Evolutionary conservation across 1,139 yeast genomes (phyloP).

Genomic region (Geotrichum cucujoidarum): DNA sequence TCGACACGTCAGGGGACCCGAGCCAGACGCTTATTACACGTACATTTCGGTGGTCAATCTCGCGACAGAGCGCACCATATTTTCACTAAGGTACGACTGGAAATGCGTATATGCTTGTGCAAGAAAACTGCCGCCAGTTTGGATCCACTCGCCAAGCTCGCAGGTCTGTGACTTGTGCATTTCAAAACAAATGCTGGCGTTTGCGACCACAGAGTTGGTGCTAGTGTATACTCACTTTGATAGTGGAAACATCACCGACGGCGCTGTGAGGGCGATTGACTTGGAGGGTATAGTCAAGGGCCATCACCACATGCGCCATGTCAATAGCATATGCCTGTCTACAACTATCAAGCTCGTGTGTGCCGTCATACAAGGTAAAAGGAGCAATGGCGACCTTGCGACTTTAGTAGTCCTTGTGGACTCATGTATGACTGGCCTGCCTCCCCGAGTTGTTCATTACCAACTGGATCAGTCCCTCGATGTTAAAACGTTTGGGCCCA

Average conservation of each 20-base stretch:
- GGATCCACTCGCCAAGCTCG: slow-evolving; percentile 21
- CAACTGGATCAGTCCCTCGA: slow-evolving; percentile 2
- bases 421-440: neutral
- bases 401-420: slow-evolving; percentile 5
- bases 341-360: neutral
- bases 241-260: neutral
- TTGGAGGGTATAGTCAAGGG: neutral
- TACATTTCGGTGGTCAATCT: slow-evolving; percentile 15
- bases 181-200: slow-evolving; percentile 18
- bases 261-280: neutral
- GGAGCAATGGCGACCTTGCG: neutral
- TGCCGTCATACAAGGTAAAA: slow-evolving; percentile 12
- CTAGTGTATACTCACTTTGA: neutral
- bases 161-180: slow-evolving; percentile 23
- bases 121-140: slow-evolving; percentile 17
- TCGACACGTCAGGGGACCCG: slow-evolving; percentile 3
- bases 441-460: slow-evolving; percentile 3
- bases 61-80: slow-evolving; percentile 7
- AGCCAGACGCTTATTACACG: neutral
- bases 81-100: slow-evolving; percentile 22
- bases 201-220: slow-evolving; percentile 21
- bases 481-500: slow-evolving; percentile 5
- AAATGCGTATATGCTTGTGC: slow-evolving; percentile 1
- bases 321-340: slow-evolving; percentile 4
- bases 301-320: neutral